Evolutionary conservation across 208 protist species (phyloP).

Genomic region (Acanthamoeba polyphaga): DNA sequence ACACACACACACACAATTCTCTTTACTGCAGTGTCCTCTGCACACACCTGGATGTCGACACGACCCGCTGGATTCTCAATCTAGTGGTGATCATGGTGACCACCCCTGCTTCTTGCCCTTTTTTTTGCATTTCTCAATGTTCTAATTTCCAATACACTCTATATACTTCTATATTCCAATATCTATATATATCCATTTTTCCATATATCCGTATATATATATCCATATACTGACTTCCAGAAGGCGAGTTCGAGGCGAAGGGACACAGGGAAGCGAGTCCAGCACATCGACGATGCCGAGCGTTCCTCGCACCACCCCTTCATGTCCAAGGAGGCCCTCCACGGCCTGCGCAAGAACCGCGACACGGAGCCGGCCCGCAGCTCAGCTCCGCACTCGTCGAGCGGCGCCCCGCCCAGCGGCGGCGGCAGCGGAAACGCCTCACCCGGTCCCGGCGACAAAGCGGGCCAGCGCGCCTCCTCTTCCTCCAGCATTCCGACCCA

Average conservation of each 20-base stretch:
- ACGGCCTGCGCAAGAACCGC: constrained; percentile 11
- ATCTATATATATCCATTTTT: neutral
- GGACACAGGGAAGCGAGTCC: neutral
- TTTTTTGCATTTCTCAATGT: neutral
- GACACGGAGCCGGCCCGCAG: neutral
- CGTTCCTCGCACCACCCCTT: constrained; percentile 41
- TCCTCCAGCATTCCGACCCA: neutral
- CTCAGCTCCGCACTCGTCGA: neutral
- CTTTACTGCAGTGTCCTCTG: constrained; percentile 23
- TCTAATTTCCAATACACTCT: neutral
- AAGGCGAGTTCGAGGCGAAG: neutral
- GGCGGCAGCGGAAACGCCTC: neutral
- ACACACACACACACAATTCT: too few species aligned
- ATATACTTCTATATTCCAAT: neutral
- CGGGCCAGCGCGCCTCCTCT: neutral
- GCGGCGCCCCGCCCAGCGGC: too few species aligned
- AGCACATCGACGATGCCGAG: constrained; percentile 60
- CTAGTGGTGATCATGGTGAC: constrained; percentile 19
- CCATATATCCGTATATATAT: too few species aligned
- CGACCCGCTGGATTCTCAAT: constrained; percentile 49
- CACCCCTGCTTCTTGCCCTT: neutral
- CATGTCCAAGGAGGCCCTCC: constrained; percentile 32
- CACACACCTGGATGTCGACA: constrained; percentile 21
- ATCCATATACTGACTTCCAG: constrained; percentile 11
- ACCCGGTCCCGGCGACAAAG: neutral